Percentiles rank a stretch among this genome's conserved stretches.
Evolutionary conservation across 2,329 filamentous ascomycete genomes (phyloP).

Genomic region (Ascochyta viciae-villosae): DNA sequence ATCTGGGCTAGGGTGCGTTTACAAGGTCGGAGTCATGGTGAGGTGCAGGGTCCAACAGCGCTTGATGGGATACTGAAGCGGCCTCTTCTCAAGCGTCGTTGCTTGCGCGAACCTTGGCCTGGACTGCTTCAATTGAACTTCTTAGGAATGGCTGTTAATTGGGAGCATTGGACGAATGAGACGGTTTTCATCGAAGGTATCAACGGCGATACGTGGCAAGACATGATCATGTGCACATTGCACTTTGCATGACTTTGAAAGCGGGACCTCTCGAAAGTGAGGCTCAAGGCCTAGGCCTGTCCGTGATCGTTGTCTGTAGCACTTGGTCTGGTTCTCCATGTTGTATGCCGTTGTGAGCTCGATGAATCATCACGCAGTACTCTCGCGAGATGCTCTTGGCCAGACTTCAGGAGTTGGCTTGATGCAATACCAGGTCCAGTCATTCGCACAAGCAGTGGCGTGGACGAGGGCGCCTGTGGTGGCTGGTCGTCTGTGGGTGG

Average conservation of each 20-base stretch:
- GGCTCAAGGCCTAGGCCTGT: conserved; percentile 53
- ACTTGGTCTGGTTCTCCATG: conserved; percentile 14
- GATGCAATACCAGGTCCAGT: background rate
- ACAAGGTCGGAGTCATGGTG: conserved; percentile 23
- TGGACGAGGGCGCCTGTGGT: conserved; percentile 30
- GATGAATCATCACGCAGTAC: background rate
- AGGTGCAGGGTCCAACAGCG: background rate
- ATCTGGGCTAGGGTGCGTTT: conserved; percentile 35
- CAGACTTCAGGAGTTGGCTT: conserved; percentile 20
- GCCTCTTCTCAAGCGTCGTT: conserved; percentile 28
- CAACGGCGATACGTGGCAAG: background rate
- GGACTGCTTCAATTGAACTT: conserved; percentile 17
- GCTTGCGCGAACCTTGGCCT: conserved; percentile 15
- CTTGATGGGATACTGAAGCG: background rate
- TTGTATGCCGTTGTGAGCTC: background rate
- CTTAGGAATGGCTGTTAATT: conserved; percentile 20
- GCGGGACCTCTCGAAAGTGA: conserved; percentile 51
- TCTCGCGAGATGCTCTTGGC: conserved; percentile 28
- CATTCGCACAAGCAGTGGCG: conserved; percentile 14
- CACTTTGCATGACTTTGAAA: conserved; percentile 18
- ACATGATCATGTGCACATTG: background rate
- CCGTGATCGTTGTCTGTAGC: conserved; percentile 30
- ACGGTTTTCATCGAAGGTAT: background rate
- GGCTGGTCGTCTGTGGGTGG: conserved; percentile 22
- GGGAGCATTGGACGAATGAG: conserved; percentile 5